Conservation (phyloP, 2,329 filamentous ascomycete species). For the Sporothrix mexicana region DNA sequence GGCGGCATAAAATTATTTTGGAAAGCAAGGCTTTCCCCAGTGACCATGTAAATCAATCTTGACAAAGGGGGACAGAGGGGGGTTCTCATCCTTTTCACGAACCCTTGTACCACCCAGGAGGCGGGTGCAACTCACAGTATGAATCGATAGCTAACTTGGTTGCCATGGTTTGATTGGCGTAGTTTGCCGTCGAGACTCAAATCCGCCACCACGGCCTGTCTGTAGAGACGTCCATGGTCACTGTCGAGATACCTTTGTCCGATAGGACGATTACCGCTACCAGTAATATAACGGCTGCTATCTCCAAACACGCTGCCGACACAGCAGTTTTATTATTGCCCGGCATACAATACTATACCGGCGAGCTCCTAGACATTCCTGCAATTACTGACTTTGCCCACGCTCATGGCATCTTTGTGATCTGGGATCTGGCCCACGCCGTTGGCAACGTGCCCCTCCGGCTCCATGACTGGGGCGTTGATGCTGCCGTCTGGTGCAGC, state of each 20-base stretch:
- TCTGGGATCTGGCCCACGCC: slow-evolving; percentile 68
- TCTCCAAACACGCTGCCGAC: slow-evolving; percentile 73
- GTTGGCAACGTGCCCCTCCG: slow-evolving; percentile 80
- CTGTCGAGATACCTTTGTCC: slow-evolving; percentile 65
- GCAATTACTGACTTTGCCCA: slow-evolving; percentile 78
- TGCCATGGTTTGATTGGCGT: slow-evolving; percentile 26
- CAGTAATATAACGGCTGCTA: slow-evolving; percentile 71
- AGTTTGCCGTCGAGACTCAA: slow-evolving; percentile 87
- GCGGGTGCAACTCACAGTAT: background rate
- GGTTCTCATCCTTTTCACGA: too few relatives aligned
- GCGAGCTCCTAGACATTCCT: slow-evolving; percentile 83
- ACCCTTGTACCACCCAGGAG: background rate
- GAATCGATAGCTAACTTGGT: background rate
- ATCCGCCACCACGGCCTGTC: slow-evolving; percentile 73
- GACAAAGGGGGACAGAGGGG: too few relatives aligned
- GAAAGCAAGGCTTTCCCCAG: slow-evolving; percentile 90
- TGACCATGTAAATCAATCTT: slow-evolving; percentile 62
- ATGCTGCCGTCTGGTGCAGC: slow-evolving; percentile 94
- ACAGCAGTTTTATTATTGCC: slow-evolving; percentile 81
- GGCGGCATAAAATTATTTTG: slow-evolving; percentile 77
- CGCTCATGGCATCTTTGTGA: slow-evolving; percentile 59
- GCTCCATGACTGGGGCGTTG: slow-evolving; percentile 87
- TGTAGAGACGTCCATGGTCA: slow-evolving; percentile 72
- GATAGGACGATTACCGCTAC: slow-evolving; percentile 68
- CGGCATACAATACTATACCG: slow-evolving; percentile 90